A percentile compares a stretch with the other conserved stretches of the same genome.
Evolutionary conservation across 73 alveolate species (phyloP).

Genomic region (Urostyla sp.): DNA sequence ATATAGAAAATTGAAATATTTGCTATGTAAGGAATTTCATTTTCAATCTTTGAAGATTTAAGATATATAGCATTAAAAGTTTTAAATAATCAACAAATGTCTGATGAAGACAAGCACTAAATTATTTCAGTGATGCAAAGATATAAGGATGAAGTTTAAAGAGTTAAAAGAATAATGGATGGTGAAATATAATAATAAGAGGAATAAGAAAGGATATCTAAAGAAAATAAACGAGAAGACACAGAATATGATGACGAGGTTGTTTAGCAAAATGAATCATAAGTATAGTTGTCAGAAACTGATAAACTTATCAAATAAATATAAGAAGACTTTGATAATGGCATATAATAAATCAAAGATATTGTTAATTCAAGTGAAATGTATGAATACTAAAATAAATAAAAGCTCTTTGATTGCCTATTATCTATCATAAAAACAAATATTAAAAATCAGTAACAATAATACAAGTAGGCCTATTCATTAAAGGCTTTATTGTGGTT

Average conservation of each 20-base stretch:
- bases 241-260: background rate
- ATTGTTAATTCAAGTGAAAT: too few species aligned
- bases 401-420: background rate
- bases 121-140: background rate
- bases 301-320: too few species aligned
- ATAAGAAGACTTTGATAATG: slow-evolving; percentile 3
- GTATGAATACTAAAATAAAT: background rate
- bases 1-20: background rate
- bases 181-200: background rate
- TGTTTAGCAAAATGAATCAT: too few species aligned
- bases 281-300: too few species aligned
- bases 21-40: background rate
- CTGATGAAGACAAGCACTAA: background rate
- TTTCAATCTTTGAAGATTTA: slow-evolving; percentile 9
- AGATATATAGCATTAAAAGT: background rate
- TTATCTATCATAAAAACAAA: background rate
- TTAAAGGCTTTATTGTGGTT: slow-evolving; percentile 51
- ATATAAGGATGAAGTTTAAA: background rate
- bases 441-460: background rate
- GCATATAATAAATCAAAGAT: slow-evolving; percentile 31
- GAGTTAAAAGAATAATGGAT: background rate
- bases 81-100: background rate
- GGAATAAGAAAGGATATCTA: background rate
- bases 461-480: slow-evolving; percentile 36
- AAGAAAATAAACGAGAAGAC: background rate